Percentiles rank a stretch among this genome's conserved stretches.
These are phyloP conservation scores for Candida maesae DNA, from an alignment of 805 yeast genomes.

Conservation along the genomic window DNA sequence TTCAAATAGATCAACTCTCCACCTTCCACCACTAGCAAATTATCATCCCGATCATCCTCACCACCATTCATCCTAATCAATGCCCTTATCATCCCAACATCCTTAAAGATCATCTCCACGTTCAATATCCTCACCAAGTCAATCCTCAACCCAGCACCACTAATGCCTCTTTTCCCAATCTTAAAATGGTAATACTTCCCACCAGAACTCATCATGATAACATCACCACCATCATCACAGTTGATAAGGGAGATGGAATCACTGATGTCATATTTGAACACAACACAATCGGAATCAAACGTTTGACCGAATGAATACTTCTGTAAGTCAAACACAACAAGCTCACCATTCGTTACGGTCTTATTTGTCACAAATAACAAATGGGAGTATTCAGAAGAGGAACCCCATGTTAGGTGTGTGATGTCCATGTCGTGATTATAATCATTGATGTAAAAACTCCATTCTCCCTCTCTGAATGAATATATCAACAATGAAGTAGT, in stretches of 20 bases:
- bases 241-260: slow-evolving; percentile 19
- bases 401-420: slow-evolving; percentile 22
- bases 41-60: slow-evolving; percentile 11
- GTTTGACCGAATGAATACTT: slow-evolving; percentile 14
- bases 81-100: slow-evolving; percentile 8
- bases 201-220: slow-evolving; percentile 20
- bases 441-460: slow-evolving; percentile 29
- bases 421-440: slow-evolving; percentile 21
- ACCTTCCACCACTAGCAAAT: slow-evolving; percentile 22
- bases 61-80: slow-evolving; percentile 12
- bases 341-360: slow-evolving; percentile 19
- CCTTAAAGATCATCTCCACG: slow-evolving; percentile 16
- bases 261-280: slow-evolving; percentile 29
- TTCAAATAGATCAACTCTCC: slow-evolving; percentile 26
- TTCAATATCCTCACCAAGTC: slow-evolving; percentile 18
- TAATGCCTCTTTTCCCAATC: slow-evolving; percentile 5
- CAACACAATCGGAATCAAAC: slow-evolving; percentile 24
- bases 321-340: slow-evolving; percentile 25
- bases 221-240: slow-evolving; percentile 17
- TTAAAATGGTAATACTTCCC: slow-evolving; percentile 24
- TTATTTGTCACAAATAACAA: slow-evolving; percentile 21
- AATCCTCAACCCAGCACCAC: slow-evolving; percentile 21
- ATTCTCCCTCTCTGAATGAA: slow-evolving; percentile 20
- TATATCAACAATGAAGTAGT: slow-evolving; percentile 19
- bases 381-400: slow-evolving; percentile 12